phyloP scores from a whole-genome alignment of 805 yeast species.

The Candida maesae region DNA sequence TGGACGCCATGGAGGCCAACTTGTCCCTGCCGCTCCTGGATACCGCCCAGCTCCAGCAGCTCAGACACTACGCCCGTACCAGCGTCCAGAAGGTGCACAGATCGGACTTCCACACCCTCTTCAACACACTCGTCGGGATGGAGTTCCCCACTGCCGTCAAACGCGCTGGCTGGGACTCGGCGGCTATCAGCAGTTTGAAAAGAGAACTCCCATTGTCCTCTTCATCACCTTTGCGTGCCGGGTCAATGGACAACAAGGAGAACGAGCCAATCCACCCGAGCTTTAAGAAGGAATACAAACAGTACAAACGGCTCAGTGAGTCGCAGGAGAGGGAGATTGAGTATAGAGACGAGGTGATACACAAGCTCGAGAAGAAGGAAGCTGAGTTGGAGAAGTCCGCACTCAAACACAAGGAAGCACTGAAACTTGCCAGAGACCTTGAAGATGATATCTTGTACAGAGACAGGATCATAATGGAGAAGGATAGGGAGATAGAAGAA shows the following conservation, averaged over 20 bases:
- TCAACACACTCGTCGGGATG: conserved; percentile 31
- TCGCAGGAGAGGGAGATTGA: conserved; percentile 25
- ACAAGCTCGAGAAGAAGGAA: conserved; percentile 17
- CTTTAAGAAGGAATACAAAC: conserved; percentile 21
- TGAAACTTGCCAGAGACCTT: conserved; percentile 6
- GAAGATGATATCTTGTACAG: conserved; percentile 26
- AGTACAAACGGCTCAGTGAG: conserved; percentile 19
- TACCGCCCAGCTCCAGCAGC: conserved; percentile 24
- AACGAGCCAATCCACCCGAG: conserved; percentile 15
- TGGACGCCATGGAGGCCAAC: conserved; percentile 22
- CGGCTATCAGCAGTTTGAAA: conserved; percentile 4
- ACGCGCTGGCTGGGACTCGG: conserved; percentile 14
- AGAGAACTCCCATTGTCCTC: conserved; percentile 3
- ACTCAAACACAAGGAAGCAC: conserved; percentile 7
- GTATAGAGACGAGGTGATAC: conserved; percentile 25
- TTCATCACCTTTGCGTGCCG: conserved; percentile 9
- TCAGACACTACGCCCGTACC: conserved; percentile 29
- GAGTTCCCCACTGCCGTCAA: conserved; percentile 29
- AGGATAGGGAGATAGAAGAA: conserved; percentile 10
- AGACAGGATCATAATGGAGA: conserved; percentile 21
- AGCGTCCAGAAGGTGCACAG: conserved; percentile 31
- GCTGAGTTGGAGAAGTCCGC: conserved; percentile 7
- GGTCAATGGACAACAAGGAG: neutral
- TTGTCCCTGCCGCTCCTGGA: conserved; percentile 24
- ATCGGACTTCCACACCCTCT: conserved; percentile 30